Evolutionary conservation across 31 red algal genomes (phyloP).

Genomic region (Pterothamnion heteromorphum): DNA sequence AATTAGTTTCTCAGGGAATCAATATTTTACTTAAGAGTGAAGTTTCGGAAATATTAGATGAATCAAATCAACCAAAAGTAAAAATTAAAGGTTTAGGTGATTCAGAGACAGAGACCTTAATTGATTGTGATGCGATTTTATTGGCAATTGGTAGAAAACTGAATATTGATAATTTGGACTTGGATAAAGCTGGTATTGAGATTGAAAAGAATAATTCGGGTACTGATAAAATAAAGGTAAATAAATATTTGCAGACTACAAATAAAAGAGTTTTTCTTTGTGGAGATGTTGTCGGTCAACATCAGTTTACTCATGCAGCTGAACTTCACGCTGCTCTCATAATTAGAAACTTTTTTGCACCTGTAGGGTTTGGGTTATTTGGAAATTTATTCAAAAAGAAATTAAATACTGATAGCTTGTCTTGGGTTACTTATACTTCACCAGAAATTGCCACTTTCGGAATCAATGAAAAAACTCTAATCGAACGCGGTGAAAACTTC

Average conservation of each 20-base stretch:
- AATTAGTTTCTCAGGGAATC: constrained; percentile 87
- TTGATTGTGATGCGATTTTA: constrained; percentile 78
- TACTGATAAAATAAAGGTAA: constrained; percentile 64
- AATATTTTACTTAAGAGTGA: constrained; percentile 89
- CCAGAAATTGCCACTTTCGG: constrained; percentile 96
- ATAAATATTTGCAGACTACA: constrained; percentile 75
- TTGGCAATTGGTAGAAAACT: constrained; percentile 87
- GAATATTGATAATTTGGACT: constrained; percentile 69
- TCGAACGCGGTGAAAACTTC: constrained; percentile 71
- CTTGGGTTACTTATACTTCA: constrained; percentile 92
- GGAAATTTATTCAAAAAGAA: constrained; percentile 39
- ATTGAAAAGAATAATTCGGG: constrained; percentile 68
- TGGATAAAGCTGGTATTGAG: constrained; percentile 57
- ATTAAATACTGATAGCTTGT: constrained; percentile 80
- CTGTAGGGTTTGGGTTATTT: not conserved
- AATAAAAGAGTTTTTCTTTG: constrained; percentile 84
- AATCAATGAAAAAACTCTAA: constrained; percentile 89
- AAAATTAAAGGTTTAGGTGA: constrained; percentile 74
- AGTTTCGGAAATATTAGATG: constrained; percentile 59
- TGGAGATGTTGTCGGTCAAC: constrained; percentile 89
- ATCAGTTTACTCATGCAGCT: constrained; percentile 56
- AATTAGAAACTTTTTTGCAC: constrained; percentile 58
- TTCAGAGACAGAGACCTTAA: constrained; percentile 60
- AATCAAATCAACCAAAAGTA: constrained; percentile 51
- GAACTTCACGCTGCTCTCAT: constrained; percentile 74